Base-by-base conservation (phyloP, 1,284 basidiomycete genomes). In the Blastosporella zonata region DNA sequence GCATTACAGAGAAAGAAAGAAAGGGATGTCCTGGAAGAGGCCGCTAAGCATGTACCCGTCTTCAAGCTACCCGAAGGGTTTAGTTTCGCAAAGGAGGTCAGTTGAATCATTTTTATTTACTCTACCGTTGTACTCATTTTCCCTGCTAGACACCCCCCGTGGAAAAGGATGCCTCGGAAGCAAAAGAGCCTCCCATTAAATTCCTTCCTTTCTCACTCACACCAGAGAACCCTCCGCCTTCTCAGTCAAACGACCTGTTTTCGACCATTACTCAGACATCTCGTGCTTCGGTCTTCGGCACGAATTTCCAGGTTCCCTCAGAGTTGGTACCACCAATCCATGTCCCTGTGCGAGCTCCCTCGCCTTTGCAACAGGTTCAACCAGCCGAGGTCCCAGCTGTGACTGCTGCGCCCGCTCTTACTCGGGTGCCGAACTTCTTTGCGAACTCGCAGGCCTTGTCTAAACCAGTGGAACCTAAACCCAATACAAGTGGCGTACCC, bases 61-160 rank as follows among this genome's bases (percentile, higher is more conserved):
- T 88, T 84, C 60, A 71, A 80, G 37, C 69, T 82, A 20, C 79
- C 84, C n/a, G 62, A 71, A 43, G 78, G 75, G 1, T 90, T 90
- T 64, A 79, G 71, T 41, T 89, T 90, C 57, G 76, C 81, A 1
- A 77, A 79, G 55, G 76, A 79, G 59, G 82, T 84, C 59, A 59
- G 82, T 71, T 22, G 27, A 18, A 12, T 27, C 40, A 35, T 34
- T 6, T 35, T 25, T 12, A 23, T 48, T 21, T 22, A 17, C 15
- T 15, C 7, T 13, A 6, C 31, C 12, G 31, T 43, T 38, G 41
- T 21, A 34, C 55, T 9, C 13, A 59, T 58, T 39, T 58, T 59
- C 50, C 25, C 62, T 13, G 13, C 13, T 48, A 67, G 66, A 59
- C 59, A 23, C 52, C 62, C 15, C 57, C 68, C 25, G 55, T 73